Conservation (phyloP, 495 filamentous ascomycete species). For the Venustampulla echinocandica region DNA sequence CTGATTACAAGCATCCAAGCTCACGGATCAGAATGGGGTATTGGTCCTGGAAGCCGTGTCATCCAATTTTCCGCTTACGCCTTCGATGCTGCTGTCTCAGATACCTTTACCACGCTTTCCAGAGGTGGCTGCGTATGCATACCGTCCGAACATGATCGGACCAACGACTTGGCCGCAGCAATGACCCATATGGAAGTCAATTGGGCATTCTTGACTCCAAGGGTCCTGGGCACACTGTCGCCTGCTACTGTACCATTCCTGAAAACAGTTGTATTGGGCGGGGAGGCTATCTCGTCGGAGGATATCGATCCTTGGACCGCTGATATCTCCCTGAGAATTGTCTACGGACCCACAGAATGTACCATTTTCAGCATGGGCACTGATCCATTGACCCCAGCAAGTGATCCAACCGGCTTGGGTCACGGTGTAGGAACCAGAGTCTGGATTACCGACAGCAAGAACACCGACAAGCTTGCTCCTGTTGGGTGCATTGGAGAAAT, state of each 20-base stretch:
- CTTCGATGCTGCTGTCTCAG: conserved; percentile 77
- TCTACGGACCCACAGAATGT: neutral
- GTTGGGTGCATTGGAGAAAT: conserved; percentile 52
- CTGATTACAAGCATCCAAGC: conserved; percentile 24
- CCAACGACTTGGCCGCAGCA: conserved; percentile 29
- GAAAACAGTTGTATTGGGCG: neutral
- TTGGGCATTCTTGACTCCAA: conserved; percentile 32
- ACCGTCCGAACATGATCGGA: conserved; percentile 32
- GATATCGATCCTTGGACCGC: neutral
- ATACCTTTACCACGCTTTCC: conserved; percentile 69
- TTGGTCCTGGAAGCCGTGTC: conserved; percentile 23
- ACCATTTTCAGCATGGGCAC: neutral
- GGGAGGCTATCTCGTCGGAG: neutral
- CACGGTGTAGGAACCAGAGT: conserved; percentile 31
- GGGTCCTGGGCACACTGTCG: conserved; percentile 21
- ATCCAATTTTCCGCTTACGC: conserved; percentile 22
- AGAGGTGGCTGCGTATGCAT: conserved; percentile 48
- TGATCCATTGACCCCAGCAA: neutral
- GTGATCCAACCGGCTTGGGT: conserved; percentile 11
- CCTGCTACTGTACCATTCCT: neutral
- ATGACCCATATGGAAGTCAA: conserved; percentile 32
- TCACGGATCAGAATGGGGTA: conserved; percentile 41
- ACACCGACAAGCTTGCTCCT: conserved; percentile 44
- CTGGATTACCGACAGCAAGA: conserved; percentile 49
- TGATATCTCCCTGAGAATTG: neutral